These are phyloP conservation scores for Xylaria sp. DNA, from an alignment of 2,329 filamentous ascomycete species.

Conservation along the genomic window DNA sequence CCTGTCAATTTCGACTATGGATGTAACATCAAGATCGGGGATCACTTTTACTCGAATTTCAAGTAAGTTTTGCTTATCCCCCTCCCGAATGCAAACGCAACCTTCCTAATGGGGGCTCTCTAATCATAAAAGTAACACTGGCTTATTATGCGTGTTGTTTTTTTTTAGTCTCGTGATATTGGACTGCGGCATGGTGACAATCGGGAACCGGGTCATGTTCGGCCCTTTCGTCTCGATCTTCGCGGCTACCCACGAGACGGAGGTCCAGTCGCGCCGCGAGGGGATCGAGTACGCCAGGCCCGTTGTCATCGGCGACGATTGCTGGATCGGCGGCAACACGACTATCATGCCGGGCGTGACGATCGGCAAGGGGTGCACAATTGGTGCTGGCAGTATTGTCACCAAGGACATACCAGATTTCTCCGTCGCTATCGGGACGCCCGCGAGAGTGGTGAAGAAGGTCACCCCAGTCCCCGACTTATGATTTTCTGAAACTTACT, in stretches of 20 bases:
- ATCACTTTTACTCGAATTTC: constrained; percentile 69
- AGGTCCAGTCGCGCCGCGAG: constrained; percentile 56
- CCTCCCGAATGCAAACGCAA: no score
- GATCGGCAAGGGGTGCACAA: constrained; percentile 53
- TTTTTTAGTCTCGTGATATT: constrained; percentile 68
- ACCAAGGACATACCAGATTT: constrained; percentile 56
- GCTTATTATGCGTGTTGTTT: not conserved
- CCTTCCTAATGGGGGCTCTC: no score
- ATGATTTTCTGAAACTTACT: constrained; percentile 1
- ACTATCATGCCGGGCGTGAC: constrained; percentile 58
- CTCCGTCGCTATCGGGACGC: constrained; percentile 54
- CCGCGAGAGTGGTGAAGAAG: constrained; percentile 56
- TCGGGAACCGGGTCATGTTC: constrained; percentile 73
- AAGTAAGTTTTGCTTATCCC: constrained; percentile 43
- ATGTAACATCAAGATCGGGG: constrained; percentile 66
- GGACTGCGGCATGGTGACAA: constrained; percentile 73
- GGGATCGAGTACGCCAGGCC: constrained; percentile 53
- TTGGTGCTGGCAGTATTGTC: constrained; percentile 57
- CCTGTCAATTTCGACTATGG: constrained; percentile 70
- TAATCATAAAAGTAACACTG: no score
- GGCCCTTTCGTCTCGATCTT: constrained; percentile 76
- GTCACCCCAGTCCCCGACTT: constrained; percentile 45
- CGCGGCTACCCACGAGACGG: constrained; percentile 73
- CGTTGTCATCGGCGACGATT: constrained; percentile 58
- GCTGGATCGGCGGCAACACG: constrained; percentile 59